A percentile compares a stretch with the other conserved stretches of the same genome.
phyloP scores from a whole-genome alignment of 2,329 filamentous ascomycete species.

The Mariannaea sp. region DNA sequence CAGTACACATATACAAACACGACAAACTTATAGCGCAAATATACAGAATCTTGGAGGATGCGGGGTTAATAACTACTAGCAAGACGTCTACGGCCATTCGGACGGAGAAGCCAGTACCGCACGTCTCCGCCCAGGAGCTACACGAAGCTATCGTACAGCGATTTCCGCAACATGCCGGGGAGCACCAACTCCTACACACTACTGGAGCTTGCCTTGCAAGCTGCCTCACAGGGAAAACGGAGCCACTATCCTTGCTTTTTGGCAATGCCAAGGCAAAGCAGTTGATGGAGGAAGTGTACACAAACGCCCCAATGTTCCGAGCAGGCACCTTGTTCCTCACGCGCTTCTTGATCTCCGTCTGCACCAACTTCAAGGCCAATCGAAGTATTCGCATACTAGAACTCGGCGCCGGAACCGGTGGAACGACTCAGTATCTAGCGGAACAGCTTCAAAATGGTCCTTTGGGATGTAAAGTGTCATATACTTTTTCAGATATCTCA shows the following conservation, averaged over 20 bases:
- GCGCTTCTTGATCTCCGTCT: constrained; percentile 21
- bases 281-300: constrained; percentile 45
- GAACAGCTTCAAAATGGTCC: constrained; percentile 39
- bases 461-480: constrained; percentile 32
- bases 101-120: background rate
- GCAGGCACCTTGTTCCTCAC: constrained; percentile 30
- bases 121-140: background rate
- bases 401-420: constrained; percentile 50
- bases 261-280: constrained; percentile 32
- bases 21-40: background rate
- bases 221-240: constrained; percentile 43
- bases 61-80: background rate
- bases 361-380: background rate
- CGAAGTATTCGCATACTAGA: constrained; percentile 47
- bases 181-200: background rate
- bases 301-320: constrained; percentile 35
- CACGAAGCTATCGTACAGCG: background rate
- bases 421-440: constrained; percentile 48
- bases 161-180: background rate
- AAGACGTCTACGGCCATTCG: background rate
- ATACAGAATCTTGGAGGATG: background rate
- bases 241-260: constrained; percentile 48
- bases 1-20: background rate
- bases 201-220: constrained; percentile 43
- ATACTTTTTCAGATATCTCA: constrained; percentile 52